Percentiles rank a stretch among this genome's conserved stretches.
phyloP scores from a whole-genome alignment of 176 grass and related monocot species.

The Bothriochloa decipiens region DNA sequence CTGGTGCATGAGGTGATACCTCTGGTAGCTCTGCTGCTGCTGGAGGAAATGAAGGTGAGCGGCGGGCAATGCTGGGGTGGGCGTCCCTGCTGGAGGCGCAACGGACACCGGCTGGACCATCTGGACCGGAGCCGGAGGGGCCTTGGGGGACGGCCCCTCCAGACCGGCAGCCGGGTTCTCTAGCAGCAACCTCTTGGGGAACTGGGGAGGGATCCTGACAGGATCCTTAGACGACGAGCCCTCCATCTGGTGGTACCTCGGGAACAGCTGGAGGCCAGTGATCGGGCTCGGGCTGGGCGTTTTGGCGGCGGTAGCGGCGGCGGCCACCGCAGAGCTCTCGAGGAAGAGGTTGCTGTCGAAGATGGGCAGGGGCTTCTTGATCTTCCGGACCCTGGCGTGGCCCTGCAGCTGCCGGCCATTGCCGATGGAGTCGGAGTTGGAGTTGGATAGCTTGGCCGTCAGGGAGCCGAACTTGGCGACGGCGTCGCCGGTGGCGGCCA shows the following conservation, averaged over 20 bases:
- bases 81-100: conserved; percentile 31
- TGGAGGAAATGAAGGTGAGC: conserved; percentile 82
- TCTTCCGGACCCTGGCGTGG: conserved; percentile 74
- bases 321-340: conserved; percentile 43
- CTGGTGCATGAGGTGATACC: conserved; percentile 87
- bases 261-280: conserved; percentile 73
- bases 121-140: conserved; percentile 12
- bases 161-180: conserved; percentile 46
- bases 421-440: conserved; percentile 38
- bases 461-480: conserved; percentile 68
- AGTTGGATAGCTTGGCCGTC: conserved; percentile 52
- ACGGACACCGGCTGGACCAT: conserved; percentile 57
- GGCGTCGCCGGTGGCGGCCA: conserved; percentile 60
- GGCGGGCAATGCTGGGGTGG: conserved; percentile 42
- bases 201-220: conserved; percentile 59
- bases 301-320: conserved; percentile 28
- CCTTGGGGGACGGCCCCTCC: conserved; percentile 8
- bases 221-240: conserved; percentile 53
- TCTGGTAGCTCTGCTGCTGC: conserved; percentile 86
- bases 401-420: conserved; percentile 60
- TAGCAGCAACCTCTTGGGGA: conserved; percentile 59
- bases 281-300: conserved; percentile 13
- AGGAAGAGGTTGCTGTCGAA: conserved; percentile 77
- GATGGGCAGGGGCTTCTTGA: conserved; percentile 66
- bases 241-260: conserved; percentile 59